Evolutionary conservation across 768 basidiomycete genomes (phyloP), one percentile per base, ranked within the genome.

Genomic region (Coprinopsis marcescibilis): DNA sequence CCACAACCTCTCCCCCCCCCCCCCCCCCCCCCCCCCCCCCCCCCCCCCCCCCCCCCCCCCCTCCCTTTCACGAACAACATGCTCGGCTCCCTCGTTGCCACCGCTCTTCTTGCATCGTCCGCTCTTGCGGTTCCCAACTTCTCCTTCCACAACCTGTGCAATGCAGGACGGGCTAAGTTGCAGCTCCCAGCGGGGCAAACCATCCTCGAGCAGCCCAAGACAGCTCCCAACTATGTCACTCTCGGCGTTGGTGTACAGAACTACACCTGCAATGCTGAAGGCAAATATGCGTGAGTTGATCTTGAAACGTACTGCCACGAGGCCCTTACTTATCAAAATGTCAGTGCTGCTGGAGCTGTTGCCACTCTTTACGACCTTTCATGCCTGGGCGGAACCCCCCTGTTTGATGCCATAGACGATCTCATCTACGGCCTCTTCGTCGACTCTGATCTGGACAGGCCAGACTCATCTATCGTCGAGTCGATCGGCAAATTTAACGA

Each of bases 361-460:
- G 72, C 70, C 2, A 70, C 76, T 46, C 62, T 82, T 10, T 76
- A 75, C 58, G 81, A 83, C 56, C 60, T 73, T 25, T 74, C 76
- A 4, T 79, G 78, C 61, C 52, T 78, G 29, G 43, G 51, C 14
- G 57, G 40, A 20, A 53, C 56, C 7, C 42, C 51, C 1, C 48
- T 50, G 1, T 76, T 63, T 57, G 47, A 59, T 33, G 49, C 25
- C 10, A 45, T 68, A 43, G 64, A 70, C 24, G 61, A 70, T 24
- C 15, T 43, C n/a, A n/a, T n/a, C n/a, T 10, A 27, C 41, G 4
- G n/a, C 30, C 7, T n/a, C 21, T 0, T 46, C 45, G 0, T 59
- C 56, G 60, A 56, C 20, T 13, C n/a, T 2, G 4, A 38, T n/a
- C 48, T 29, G 10, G 36, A 26, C 4, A 41, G 27, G 17, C 4